A percentile compares a stretch with the other conserved stretches of the same genome.
Evolutionary conservation across 108 stramenopile genomes (phyloP).

Genomic region (Cyclotella atomus): DNA sequence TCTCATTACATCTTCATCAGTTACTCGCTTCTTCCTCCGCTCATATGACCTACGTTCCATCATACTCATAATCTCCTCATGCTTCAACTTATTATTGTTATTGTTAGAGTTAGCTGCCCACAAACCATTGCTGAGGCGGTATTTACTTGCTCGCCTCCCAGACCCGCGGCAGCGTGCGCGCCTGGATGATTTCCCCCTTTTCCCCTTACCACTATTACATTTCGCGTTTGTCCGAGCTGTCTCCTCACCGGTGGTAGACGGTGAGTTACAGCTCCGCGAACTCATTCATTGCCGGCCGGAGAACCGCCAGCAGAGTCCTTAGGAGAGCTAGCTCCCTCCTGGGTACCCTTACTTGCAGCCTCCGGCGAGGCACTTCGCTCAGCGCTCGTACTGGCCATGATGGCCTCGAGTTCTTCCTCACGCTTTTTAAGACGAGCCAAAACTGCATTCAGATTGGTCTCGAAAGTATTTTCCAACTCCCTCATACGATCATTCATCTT

Average conservation of each 20-base stretch:
- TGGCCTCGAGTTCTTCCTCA: neutral
- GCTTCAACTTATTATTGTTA: neutral
- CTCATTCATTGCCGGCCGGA: neutral
- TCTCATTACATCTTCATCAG: neutral
- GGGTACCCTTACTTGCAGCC: neutral
- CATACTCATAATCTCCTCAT: neutral
- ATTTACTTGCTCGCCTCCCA: neutral
- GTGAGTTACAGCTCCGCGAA: neutral
- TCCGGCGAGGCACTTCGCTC: too few relatives aligned
- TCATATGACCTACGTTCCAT: neutral
- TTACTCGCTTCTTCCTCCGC: neutral
- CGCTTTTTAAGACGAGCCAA: too few relatives aligned
- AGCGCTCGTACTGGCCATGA: neutral
- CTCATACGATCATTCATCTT: neutral
- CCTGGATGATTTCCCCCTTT: too few relatives aligned
- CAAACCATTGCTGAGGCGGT: neutral
- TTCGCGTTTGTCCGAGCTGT: too few relatives aligned
- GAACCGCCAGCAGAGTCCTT: neutral
- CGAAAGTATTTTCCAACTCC: neutral
- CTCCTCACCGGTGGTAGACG: constrained; percentile 1
- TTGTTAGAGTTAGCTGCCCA: neutral
- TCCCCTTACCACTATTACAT: too few relatives aligned
- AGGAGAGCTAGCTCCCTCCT: too few relatives aligned
- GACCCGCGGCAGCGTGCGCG: constrained; percentile 6
- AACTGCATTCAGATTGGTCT: too few relatives aligned